A percentile compares a stretch with the other conserved stretches of the same genome.
Evolutionary conservation across 768 basidiomycete genomes (phyloP).

Genomic region (Podaxis rugospora): DNA sequence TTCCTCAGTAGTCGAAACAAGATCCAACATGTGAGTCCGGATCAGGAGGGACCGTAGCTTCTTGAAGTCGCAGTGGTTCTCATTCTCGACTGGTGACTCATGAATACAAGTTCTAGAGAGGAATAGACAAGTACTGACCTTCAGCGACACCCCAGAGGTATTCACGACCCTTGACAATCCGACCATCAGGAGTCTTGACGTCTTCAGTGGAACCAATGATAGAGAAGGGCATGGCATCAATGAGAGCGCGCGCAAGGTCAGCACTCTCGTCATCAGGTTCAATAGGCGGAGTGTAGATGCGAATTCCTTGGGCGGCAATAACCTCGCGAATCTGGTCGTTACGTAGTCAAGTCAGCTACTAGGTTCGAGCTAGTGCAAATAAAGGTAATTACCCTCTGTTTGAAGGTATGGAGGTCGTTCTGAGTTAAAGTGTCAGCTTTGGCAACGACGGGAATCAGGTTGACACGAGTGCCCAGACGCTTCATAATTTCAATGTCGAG

Average conservation of each 20-base stretch:
- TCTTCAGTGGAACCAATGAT: constrained; percentile 98
- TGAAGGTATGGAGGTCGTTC: constrained; percentile 86
- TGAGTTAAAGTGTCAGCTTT: constrained; percentile 98
- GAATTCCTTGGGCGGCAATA: constrained; percentile 86
- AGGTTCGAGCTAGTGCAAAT: constrained; percentile 9
- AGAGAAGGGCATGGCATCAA: constrained; percentile 95
- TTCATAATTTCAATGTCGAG: constrained; percentile 99
- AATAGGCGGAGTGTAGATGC: constrained; percentile 90
- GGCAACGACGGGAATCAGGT: constrained; percentile 95
- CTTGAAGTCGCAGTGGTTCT: constrained; percentile 99
- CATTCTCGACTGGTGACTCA: constrained; percentile 79
- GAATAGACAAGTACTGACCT: constrained; percentile 41
- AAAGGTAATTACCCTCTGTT: constrained; percentile 71
- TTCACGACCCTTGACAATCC: constrained; percentile 93
- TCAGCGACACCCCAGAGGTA: constrained; percentile 99
- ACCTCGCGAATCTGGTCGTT: constrained; percentile 75
- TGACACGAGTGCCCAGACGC: constrained; percentile 95
- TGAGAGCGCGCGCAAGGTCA: constrained; percentile 83
- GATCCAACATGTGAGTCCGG: constrained; percentile 97
- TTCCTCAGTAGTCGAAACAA: constrained; percentile 95
- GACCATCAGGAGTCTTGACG: constrained; percentile 86
- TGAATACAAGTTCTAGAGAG: not conserved
- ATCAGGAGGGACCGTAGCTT: constrained; percentile 94
- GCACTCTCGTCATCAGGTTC: constrained; percentile 84
- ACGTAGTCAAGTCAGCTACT: constrained; percentile 13